Evolutionary conservation across 352 stramenopile species (phyloP).

Genomic region (Phytophthora citricola): DNA sequence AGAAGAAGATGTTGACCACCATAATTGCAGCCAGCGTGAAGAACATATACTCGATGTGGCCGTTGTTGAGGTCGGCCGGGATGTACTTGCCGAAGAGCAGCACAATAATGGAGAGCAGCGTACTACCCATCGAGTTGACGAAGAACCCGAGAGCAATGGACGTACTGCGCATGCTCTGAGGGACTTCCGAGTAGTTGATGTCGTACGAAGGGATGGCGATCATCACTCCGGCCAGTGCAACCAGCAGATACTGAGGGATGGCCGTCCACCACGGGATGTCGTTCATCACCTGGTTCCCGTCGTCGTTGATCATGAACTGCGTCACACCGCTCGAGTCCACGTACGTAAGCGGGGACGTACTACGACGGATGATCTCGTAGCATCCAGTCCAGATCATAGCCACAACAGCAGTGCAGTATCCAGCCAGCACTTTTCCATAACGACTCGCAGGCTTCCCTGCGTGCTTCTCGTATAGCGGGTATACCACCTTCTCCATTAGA

Average conservation of each 20-base stretch:
- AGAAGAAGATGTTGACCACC: slow-evolving; percentile 44
- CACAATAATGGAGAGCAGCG: slow-evolving; percentile 62
- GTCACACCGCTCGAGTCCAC: slow-evolving; percentile 21
- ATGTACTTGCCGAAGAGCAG: slow-evolving; percentile 70
- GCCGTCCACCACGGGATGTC: slow-evolving; percentile 35
- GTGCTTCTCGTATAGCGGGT: slow-evolving; percentile 48
- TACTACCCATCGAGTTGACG: slow-evolving; percentile 61
- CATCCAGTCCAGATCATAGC: slow-evolving; percentile 49
- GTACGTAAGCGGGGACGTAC: slow-evolving; percentile 26
- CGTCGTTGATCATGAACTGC: slow-evolving; percentile 40
- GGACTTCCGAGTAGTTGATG: slow-evolving; percentile 53
- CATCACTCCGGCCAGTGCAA: slow-evolving; percentile 47
- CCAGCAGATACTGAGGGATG: slow-evolving; percentile 54
- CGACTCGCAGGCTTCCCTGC: slow-evolving; percentile 45
- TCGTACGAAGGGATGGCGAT: slow-evolving; percentile 51
- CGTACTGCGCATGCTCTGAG: slow-evolving; percentile 39
- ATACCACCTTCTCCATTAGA: slow-evolving; percentile 46
- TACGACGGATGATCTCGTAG: slow-evolving; percentile 47
- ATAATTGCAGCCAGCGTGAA: slow-evolving; percentile 44
- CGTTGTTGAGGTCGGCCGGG: slow-evolving; percentile 32
- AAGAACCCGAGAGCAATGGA: slow-evolving; percentile 51
- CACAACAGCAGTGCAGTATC: slow-evolving; percentile 44
- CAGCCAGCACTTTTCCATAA: slow-evolving; percentile 45
- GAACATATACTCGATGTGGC: slow-evolving; percentile 51
- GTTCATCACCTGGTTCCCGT: slow-evolving; percentile 30